These are phyloP conservation scores for Nitzschia sp. DNA, from an alignment of 108 stramenopile species.

Conservation along the genomic window DNA sequence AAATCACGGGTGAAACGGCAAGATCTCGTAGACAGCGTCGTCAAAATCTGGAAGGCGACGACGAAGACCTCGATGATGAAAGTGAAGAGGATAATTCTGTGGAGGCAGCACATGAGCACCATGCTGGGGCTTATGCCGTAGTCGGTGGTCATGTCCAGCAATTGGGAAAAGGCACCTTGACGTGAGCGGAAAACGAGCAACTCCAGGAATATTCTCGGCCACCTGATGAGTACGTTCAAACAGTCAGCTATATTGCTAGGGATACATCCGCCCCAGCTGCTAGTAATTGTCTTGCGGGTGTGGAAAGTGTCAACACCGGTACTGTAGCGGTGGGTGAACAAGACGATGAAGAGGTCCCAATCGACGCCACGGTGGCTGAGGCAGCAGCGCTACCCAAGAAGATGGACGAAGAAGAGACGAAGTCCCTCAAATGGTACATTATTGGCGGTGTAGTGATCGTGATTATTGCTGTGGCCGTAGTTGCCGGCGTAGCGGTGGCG, in stretches of 20 bases:
- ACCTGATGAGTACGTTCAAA: neutral
- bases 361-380: neutral
- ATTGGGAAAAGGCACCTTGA: neutral
- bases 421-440: conserved; percentile 2
- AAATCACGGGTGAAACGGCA: neutral
- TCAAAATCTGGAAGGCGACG: neutral
- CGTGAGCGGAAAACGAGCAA: neutral
- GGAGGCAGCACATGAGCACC: neutral
- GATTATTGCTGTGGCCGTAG: neutral
- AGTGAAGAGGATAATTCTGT: neutral
- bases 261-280: no score
- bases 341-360: neutral
- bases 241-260: no score
- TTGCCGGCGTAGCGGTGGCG: neutral
- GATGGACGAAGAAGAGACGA: neutral
- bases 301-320: neutral
- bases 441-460: neutral
- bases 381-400: neutral
- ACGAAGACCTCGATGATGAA: neutral
- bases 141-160: neutral
- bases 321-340: neutral
- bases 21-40: neutral
- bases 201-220: neutral
- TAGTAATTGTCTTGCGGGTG: neutral
- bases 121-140: neutral